Evolutionary conservation across 148 eudicot genomes (phyloP).

Genomic region (Camellia granthamiana): DNA sequence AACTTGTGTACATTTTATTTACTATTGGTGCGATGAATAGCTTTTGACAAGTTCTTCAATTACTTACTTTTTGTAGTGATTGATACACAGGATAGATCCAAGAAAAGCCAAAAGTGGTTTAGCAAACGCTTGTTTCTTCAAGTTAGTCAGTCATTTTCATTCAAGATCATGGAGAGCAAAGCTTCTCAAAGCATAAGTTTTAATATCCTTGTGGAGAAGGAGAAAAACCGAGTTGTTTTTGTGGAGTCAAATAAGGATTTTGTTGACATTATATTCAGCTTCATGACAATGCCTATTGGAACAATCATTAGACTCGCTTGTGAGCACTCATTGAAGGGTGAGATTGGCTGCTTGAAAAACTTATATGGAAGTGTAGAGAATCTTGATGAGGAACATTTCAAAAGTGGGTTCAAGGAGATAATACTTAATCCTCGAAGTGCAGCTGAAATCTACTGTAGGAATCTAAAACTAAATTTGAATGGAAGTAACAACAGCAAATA

Average conservation of each 20-base stretch:
- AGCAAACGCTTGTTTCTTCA: not conserved
- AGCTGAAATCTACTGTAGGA: constrained; percentile 7
- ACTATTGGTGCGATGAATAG: not conserved
- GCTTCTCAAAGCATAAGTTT: constrained; percentile 7
- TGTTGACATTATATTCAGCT: constrained; percentile 17
- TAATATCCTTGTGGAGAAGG: constrained; percentile 14
- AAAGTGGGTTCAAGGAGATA: not conserved
- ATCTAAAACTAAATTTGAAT: constrained; percentile 4
- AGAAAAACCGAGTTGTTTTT: constrained; percentile 13
- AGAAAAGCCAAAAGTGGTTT: not conserved
- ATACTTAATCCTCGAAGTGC: constrained; percentile 18
- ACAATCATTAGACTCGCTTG: not conserved
- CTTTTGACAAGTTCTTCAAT: not conserved
- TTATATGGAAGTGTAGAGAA: constrained; percentile 15
- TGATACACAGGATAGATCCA: not conserved
- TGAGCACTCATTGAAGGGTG: not conserved
- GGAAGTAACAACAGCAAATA: not conserved
- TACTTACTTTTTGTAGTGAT: not conserved
- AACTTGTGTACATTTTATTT: not conserved
- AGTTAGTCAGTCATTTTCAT: not conserved
- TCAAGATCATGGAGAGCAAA: not conserved
- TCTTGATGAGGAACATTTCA: not conserved
- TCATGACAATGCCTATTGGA: constrained; percentile 16
- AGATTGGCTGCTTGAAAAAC: constrained; percentile 15
- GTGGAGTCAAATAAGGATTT: constrained; percentile 17